A percentile compares a stretch with the other conserved stretches of the same genome.
Conservation (phyloP, 768 basidiomycete genomes). For the Tricholoma saponaceum region DNA sequence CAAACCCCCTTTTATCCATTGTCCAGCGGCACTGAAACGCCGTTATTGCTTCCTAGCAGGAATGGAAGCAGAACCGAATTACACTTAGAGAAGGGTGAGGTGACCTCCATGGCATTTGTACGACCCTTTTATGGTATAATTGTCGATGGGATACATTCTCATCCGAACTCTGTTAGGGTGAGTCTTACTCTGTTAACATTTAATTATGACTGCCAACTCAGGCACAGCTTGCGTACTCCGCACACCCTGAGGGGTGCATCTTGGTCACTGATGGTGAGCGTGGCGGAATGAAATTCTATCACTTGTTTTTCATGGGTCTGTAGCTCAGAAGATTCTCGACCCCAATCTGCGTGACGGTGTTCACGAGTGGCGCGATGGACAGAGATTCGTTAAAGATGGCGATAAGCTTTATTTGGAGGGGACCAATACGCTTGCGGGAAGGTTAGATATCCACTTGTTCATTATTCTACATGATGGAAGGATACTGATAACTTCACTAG, state of each 20-base stretch:
- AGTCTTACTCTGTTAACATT: constrained; percentile 19
- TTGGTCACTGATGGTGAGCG: constrained; percentile 82
- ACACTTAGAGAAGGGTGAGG: constrained; percentile 2
- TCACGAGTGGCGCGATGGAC: constrained; percentile 86
- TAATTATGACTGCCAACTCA: neutral
- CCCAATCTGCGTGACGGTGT: constrained; percentile 79
- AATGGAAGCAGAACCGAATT: constrained; percentile 9
- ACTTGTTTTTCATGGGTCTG: neutral
- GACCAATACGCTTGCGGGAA: constrained; percentile 85
- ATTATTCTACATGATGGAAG: neutral
- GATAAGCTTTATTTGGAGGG: constrained; percentile 79
- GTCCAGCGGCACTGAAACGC: constrained; percentile 16
- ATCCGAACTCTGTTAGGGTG: constrained; percentile 86
- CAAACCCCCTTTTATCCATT: constrained; percentile 35
- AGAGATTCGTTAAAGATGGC: constrained; percentile 77
- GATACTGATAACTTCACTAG: constrained; percentile 27
- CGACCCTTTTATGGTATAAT: constrained; percentile 88
- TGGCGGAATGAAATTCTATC: neutral
- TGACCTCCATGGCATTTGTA: constrained; percentile 42
- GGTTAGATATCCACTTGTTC: constrained; percentile 37
- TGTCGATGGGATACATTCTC: constrained; percentile 88
- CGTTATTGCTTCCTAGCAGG: constrained; percentile 17
- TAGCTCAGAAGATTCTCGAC: constrained; percentile 85
- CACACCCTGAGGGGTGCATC: constrained; percentile 81
- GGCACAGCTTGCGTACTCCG: constrained; percentile 72